phyloP scores from a whole-genome alignment of 257 asterid species.

The Misopates orontium region DNA sequence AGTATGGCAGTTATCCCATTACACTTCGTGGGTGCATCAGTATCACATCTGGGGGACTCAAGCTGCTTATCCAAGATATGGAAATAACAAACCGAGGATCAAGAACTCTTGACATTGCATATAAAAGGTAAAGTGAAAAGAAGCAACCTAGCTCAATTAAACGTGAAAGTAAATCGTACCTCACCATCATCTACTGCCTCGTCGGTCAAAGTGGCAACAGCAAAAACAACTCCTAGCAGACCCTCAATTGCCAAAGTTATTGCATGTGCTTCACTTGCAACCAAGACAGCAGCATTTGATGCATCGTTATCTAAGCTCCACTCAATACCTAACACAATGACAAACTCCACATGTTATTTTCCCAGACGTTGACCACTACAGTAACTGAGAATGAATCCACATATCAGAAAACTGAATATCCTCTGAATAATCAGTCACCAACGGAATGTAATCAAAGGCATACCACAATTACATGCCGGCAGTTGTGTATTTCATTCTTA shows the following conservation, averaged over 20 bases:
- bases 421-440: not conserved
- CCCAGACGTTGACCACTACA: conserved; percentile 21
- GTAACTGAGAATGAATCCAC: conserved; percentile 14
- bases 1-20: conserved; percentile 74
- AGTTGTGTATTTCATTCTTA: not conserved
- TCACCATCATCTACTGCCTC: conserved; percentile 96
- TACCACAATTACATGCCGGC: conserved; percentile 10
- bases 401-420: conserved; percentile 17
- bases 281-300: conserved; percentile 91
- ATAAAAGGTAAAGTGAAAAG: conserved; percentile 13
- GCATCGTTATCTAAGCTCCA: conserved; percentile 99
- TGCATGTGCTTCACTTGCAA: conserved; percentile 99
- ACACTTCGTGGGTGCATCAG: conserved; percentile 61
- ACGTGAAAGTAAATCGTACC: conserved; percentile 45
- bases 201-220: conserved; percentile 96
- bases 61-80: conserved; percentile 59
- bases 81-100: conserved; percentile 23
- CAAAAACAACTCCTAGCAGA: conserved; percentile 86
- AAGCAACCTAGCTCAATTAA: conserved; percentile 12
- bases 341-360: conserved; percentile 25
- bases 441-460: conserved; percentile 8
- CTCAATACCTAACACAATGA: conserved; percentile 69
- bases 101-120: conserved; percentile 25
- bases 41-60: conserved; percentile 85
- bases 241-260: conserved; percentile 97